Evolutionary conservation across 1,284 basidiomycete species (phyloP), one percentile per base, ranked within the genome.

Genomic region (Dichomitus squalens): DNA sequence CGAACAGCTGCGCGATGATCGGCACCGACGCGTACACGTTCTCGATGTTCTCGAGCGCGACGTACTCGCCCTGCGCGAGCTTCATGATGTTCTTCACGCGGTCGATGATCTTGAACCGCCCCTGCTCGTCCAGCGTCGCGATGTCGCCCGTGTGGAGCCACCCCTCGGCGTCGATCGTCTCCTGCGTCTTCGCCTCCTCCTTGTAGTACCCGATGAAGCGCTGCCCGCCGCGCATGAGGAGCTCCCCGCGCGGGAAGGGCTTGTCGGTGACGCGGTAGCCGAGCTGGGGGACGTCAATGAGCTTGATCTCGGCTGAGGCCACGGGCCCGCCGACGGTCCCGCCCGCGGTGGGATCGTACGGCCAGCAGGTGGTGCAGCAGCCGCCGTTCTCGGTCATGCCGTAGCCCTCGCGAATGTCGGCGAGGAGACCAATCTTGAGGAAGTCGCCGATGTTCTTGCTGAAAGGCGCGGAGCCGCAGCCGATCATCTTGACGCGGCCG

Each of bases 81-180:
- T 97, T 98, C 88, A 97, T 92, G 70, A 97, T 93, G 74, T 98
- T 97, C 91, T 96, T 98, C 70, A 98, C 88, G 57, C 96, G 86
- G 75, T 99, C 97, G 55, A 98, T 85, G 70, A 99, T 96, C 77
- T 85, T 92, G 73, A 98, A 71, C 14, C 95, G 86, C 27, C 95
- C 95, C 39, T 72, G 76, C 7, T 78, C 70, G 73, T 99, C 97
- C 41, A 98, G 79, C 67, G 88, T 86, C 18, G 80, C 93, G 60
- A 98, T 84, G 72, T 98, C 96, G 51, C 96, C 96, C 1, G 93
- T 95, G 73, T 93, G 93, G 60, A 96, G 72, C 95, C 95, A 99
- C 1, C 95, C 95, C 44, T 91, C 87, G 20, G 77, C 77, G 64
- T 89, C 88, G 44, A 93, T 66, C 5, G 87, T 74, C 41, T 84